Base-by-base conservation (phyloP, 1,139 yeast genomes). In the Yamadazyma atmosphaerica region DNA sequence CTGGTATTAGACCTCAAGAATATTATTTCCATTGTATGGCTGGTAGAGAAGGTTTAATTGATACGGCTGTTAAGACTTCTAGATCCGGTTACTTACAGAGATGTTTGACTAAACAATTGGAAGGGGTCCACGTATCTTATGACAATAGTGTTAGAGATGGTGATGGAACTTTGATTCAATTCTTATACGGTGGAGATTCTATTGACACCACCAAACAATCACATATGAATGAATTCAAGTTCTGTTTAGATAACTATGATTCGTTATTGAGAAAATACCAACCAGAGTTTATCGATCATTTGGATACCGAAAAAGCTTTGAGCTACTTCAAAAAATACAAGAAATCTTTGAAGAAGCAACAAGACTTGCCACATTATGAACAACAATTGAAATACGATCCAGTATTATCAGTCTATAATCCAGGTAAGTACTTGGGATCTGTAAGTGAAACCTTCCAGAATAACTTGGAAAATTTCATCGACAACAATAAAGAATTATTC, bases 21-120 rank as follows among this genome's bases (percentile, higher is more conserved):
- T 94, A 94, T 65, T 94, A 90, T 60, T 94, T 94, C 92, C 99
- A 94, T 72, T 92, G 98, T 76, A 94, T 94, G 99, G 99, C 99
- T 42, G 99, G 99, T 65, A 85, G 99, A 74, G 99, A 94, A 77
- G 99, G 99, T 69, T 79, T 94, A 60, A 94, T 94, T 70, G 99
- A 94, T 76, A 94, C 99, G 42, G 98, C 99, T 39, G 98, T 94
- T 50, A 94, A 94, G 69, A 94, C 99, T 8, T 88, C 98, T 18
- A 85, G 97, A 71, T 90, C 98, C 40, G 99, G 99, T 61, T 94
- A 94, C 69, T 78, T 94, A 63, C 99, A 94, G 71, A 85, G 99
- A 72, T 94, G 98, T 79, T 78, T 94, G 68, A 92, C 96, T 46
- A 94, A 94, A 66, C 98, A 92, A 68, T 77, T 94, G 51, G 99